phyloP scores from a whole-genome alignment of 1,139 yeast species.

The Suhomyces wounanorum region DNA sequence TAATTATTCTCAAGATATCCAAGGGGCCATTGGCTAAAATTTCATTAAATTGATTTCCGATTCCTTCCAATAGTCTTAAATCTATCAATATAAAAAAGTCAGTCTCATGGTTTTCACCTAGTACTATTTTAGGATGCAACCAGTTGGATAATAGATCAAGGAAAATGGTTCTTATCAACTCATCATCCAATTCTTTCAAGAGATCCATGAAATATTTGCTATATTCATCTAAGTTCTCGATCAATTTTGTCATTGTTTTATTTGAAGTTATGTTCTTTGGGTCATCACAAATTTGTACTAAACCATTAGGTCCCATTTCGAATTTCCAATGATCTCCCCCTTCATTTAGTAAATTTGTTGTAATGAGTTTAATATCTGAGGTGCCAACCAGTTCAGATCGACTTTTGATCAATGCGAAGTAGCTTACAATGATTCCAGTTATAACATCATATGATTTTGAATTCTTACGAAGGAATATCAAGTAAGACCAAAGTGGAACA shows the following conservation, averaged over 20 bases:
- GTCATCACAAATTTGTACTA: slow-evolving; percentile 50
- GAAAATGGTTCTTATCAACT: slow-evolving; percentile 51
- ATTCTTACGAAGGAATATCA: slow-evolving; percentile 47
- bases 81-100: slow-evolving; percentile 56
- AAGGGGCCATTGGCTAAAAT: slow-evolving; percentile 62
- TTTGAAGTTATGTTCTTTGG: slow-evolving; percentile 12
- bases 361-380: slow-evolving; percentile 39
- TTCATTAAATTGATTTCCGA: slow-evolving; percentile 63
- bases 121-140: slow-evolving; percentile 25
- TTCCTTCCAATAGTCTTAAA: slow-evolving; percentile 61
- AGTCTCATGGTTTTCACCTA: slow-evolving; percentile 23
- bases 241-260: slow-evolving; percentile 32
- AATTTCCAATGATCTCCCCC: slow-evolving; percentile 55
- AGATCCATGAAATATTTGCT: slow-evolving; percentile 49
- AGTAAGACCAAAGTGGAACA: slow-evolving; percentile 62
- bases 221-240: slow-evolving; percentile 52
- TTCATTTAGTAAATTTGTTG: slow-evolving; percentile 45
- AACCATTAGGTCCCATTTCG: slow-evolving; percentile 52
- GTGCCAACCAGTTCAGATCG: slow-evolving; percentile 18
- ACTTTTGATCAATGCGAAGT: slow-evolving; percentile 41
- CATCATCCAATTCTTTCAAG: slow-evolving; percentile 52
- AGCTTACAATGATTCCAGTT: slow-evolving; percentile 49
- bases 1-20: slow-evolving; percentile 59
- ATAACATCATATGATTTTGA: slow-evolving; percentile 46
- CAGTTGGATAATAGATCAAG: slow-evolving; percentile 58